phyloP scores from a whole-genome alignment of 192 early-diverging fungal genomes.

The Umbelopsis isabellina region DNA sequence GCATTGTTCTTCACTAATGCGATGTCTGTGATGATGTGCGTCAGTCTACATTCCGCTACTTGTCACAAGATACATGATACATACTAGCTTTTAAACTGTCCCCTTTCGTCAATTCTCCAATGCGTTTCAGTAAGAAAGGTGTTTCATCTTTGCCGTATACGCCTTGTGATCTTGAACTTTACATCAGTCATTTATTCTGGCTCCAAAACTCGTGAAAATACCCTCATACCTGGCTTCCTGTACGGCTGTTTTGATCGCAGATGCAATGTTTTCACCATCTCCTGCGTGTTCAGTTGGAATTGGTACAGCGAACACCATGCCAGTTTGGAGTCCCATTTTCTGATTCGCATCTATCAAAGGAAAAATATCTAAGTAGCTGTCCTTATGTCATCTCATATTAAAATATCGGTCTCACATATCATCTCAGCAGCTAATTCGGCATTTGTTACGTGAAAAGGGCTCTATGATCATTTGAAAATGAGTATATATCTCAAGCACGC shows the following conservation, averaged over 20 bases:
- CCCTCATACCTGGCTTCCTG: slow-evolving; percentile 64
- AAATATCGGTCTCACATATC: slow-evolving; percentile 45
- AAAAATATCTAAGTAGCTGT: not conserved
- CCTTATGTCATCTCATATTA: not conserved
- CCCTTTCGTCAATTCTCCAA: slow-evolving; percentile 84
- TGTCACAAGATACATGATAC: slow-evolving; percentile 22
- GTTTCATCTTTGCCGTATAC: slow-evolving; percentile 89
- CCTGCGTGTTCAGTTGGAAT: slow-evolving; percentile 74
- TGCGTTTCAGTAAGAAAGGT: slow-evolving; percentile 88
- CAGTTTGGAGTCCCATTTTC: slow-evolving; percentile 69
- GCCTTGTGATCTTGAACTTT: slow-evolving; percentile 48
- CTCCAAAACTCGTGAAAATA: not conserved
- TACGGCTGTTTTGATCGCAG: slow-evolving; percentile 73
- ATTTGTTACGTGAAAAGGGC: slow-evolving; percentile 54
- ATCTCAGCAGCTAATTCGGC: slow-evolving; percentile 56
- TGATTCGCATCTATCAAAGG: slow-evolving; percentile 59
- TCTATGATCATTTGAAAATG: slow-evolving; percentile 34
- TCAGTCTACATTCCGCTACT: slow-evolving; percentile 25
- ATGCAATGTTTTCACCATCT: slow-evolving; percentile 63
- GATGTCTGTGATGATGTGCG: slow-evolving; percentile 64
- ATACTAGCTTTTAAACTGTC: slow-evolving; percentile 78
- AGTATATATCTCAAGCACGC: not conserved
- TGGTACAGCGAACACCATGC: slow-evolving; percentile 88
- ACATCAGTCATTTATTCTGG: not conserved
- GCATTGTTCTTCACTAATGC: slow-evolving; percentile 94